Conservation (phyloP, 495 filamentous ascomycete genomes). For the Penicillium odoratum region DNA sequence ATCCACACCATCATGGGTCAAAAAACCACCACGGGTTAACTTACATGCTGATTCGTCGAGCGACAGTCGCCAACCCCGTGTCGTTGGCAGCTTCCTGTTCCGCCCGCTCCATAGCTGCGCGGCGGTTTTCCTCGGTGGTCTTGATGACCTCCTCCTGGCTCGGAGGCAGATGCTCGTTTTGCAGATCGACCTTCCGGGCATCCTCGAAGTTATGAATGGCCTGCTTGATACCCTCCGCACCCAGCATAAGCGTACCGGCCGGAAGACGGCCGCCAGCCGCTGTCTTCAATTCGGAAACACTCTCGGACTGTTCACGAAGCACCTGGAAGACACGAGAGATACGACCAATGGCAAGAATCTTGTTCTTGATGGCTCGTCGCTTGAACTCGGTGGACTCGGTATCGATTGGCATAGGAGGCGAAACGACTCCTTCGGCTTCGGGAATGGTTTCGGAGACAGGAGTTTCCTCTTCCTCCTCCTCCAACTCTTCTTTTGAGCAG, state of each 20-base stretch:
- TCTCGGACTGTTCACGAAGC: slow-evolving; percentile 93
- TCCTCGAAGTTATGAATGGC: slow-evolving; percentile 98
- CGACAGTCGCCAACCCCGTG: slow-evolving; percentile 76
- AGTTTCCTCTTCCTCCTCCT: slow-evolving; percentile 81
- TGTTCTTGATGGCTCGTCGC: slow-evolving; percentile 96
- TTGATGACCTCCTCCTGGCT: slow-evolving; percentile 86
- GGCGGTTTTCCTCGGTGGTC: slow-evolving; percentile 74
- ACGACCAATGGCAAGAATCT: slow-evolving; percentile 96
- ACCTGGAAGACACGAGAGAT: slow-evolving; percentile 98
- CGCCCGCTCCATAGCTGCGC: slow-evolving; percentile 80
- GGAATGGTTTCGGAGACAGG: slow-evolving; percentile 47
- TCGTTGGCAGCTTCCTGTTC: slow-evolving; percentile 89
- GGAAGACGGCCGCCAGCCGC: slow-evolving; percentile 91
- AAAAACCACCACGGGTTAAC: slow-evolving; percentile 27
- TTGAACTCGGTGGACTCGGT: slow-evolving; percentile 87
- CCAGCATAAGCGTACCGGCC: slow-evolving; percentile 95
- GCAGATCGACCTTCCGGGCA: slow-evolving; percentile 94
- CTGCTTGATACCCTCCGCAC: slow-evolving; percentile 97
- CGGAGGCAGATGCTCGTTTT: slow-evolving; percentile 92
- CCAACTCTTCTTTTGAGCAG: slow-evolving; percentile 94
- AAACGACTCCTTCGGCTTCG: slow-evolving; percentile 57
- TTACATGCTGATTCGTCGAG: slow-evolving; percentile 95
- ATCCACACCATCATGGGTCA: background rate
- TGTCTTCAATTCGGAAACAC: slow-evolving; percentile 96
- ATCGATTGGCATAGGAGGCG: slow-evolving; percentile 70